Conservation (phyloP, 768 basidiomycete species). For the Lactarius sanguifluus region DNA sequence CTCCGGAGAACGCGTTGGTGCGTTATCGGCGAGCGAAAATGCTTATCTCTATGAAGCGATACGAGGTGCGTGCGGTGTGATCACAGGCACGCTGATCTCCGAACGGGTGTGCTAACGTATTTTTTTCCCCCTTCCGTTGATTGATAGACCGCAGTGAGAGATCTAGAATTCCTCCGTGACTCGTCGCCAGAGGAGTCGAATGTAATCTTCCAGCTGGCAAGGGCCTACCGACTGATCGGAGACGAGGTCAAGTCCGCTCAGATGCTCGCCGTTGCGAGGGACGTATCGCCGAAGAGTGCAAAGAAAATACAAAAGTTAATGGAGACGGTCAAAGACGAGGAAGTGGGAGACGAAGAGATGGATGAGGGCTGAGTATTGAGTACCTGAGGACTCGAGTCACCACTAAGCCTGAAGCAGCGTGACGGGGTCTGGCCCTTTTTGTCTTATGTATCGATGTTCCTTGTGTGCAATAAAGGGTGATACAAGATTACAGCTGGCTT, state of each 20-base stretch:
- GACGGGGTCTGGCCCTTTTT: not conserved
- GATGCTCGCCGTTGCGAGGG: constrained; percentile 85
- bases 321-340: constrained; percentile 65
- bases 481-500: constrained; percentile 10
- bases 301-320: constrained; percentile 79
- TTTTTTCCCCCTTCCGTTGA: not conserved
- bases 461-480: constrained; percentile 18
- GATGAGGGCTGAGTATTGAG: constrained; percentile 68
- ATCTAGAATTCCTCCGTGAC: constrained; percentile 77
- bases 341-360: constrained; percentile 61
- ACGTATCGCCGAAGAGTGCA: constrained; percentile 89
- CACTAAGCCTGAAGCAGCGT: not conserved
- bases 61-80: constrained; percentile 58
- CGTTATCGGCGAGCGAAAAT: constrained; percentile 93
- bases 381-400: not conserved
- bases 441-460: constrained; percentile 12
- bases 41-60: constrained; percentile 79
- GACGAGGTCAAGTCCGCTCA: constrained; percentile 78
- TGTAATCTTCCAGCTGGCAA: constrained; percentile 93
- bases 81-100: constrained; percentile 25
- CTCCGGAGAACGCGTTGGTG: constrained; percentile 89
- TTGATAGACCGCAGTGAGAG: constrained; percentile 70
- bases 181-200: constrained; percentile 94
- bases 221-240: constrained; percentile 81
- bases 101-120: constrained; percentile 29